A percentile compares a stretch with the other conserved stretches of the same genome.
phyloP scores from a whole-genome alignment of 805 yeast species.

The Pachysolen tannophilus region DNA sequence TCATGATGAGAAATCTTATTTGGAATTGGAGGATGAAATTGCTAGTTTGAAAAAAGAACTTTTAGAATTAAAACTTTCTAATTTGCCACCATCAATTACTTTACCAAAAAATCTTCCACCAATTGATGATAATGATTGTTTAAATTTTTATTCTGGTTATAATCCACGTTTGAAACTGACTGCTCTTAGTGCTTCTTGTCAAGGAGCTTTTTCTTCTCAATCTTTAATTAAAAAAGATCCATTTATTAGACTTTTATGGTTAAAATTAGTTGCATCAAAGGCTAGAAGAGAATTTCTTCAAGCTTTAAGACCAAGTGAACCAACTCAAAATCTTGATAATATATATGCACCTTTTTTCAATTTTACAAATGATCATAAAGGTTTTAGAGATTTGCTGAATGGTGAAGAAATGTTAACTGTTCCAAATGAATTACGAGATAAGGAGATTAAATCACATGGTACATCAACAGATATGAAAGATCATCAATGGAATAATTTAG shows the following conservation, averaged over 20 bases:
- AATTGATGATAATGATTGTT: neutral
- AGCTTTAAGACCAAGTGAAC: neutral
- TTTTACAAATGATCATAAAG: neutral
- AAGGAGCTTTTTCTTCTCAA: slow-evolving; percentile 39
- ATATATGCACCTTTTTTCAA: too few species aligned
- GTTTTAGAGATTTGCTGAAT: neutral
- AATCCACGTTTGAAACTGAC: too few species aligned
- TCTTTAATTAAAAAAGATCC: slow-evolving; percentile 43
- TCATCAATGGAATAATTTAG: neutral
- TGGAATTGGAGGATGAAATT: neutral
- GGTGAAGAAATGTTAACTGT: neutral
- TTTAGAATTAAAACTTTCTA: too few species aligned
- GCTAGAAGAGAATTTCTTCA: neutral
- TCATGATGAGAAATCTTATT: neutral
- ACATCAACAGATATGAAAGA: neutral
- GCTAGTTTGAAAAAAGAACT: slow-evolving; percentile 2
- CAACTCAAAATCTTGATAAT: neutral
- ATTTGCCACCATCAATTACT: neutral
- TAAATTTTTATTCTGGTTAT: slow-evolving; percentile 4
- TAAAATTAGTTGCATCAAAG: slow-evolving; percentile 1
- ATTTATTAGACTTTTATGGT: slow-evolving; percentile 32
- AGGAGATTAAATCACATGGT: too few species aligned
- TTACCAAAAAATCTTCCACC: slow-evolving; percentile 5
- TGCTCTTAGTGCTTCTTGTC: too few species aligned
- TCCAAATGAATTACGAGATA: too few species aligned